phyloP scores from a whole-genome alignment of 768 basidiomycete genomes.

The Russula earlei region DNA sequence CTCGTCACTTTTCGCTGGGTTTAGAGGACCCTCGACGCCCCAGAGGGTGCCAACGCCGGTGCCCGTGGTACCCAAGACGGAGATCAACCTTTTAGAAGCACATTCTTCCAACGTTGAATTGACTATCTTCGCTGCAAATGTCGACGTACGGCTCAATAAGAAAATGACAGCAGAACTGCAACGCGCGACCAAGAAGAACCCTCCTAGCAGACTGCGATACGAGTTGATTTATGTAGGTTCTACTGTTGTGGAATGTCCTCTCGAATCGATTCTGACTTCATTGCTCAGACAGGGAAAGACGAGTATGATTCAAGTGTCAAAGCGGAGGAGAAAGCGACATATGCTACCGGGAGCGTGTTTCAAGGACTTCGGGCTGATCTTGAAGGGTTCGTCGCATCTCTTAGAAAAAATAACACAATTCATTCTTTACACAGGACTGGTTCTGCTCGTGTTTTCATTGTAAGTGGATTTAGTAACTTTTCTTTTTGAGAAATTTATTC shows the following conservation, averaged over 20 bases:
- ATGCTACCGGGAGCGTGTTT: slow-evolving; percentile 71
- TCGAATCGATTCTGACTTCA: not conserved
- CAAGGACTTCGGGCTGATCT: slow-evolving; percentile 81
- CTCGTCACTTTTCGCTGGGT: slow-evolving; percentile 32
- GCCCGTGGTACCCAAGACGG: slow-evolving; percentile 25
- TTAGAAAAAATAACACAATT: not conserved
- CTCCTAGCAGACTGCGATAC: slow-evolving; percentile 64
- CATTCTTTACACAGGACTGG: slow-evolving; percentile 38
- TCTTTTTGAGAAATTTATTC: slow-evolving; percentile 2
- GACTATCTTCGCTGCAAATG: slow-evolving; percentile 56
- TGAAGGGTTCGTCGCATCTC: slow-evolving; percentile 48
- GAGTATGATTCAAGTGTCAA: slow-evolving; percentile 66
- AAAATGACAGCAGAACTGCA: slow-evolving; percentile 67
- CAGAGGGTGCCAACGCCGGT: slow-evolving; percentile 26
- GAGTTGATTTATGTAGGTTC: slow-evolving; percentile 73
- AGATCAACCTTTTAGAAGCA: slow-evolving; percentile 26
- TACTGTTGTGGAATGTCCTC: not conserved
- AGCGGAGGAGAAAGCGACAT: slow-evolving; percentile 52
- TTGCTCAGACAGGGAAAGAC: slow-evolving; percentile 62
- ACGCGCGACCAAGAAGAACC: slow-evolving; percentile 91
- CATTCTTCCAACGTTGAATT: slow-evolving; percentile 49
- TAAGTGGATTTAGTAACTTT: slow-evolving; percentile 28
- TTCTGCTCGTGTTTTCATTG: slow-evolving; percentile 76
- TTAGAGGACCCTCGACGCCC: slow-evolving; percentile 26
- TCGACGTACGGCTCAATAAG: slow-evolving; percentile 53